Evolutionary conservation across 1,284 basidiomycete species (phyloP), one percentile per base, ranked within the genome.

Genomic region (Singerocomus rubriflavus): DNA sequence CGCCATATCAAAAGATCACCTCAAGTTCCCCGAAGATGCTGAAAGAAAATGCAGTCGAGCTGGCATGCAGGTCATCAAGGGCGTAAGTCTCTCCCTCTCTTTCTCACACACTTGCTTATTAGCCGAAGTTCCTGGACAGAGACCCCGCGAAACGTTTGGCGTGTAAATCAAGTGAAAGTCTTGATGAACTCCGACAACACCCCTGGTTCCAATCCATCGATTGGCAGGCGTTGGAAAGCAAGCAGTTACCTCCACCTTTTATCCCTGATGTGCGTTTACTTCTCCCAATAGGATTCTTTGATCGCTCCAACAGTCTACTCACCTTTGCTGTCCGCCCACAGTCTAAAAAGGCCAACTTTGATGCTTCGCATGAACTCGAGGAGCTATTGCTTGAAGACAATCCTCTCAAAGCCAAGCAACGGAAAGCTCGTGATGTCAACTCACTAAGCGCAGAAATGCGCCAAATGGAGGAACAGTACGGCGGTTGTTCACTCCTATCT

Each of bases 311-410:
- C 17, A 11, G 34, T 37, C n/a, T 51, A 26, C 37, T 42, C 47
- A 33, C 37, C 8, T 26, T 27, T 39, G 35, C 2, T 30, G 7
- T 32, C 26, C 16, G 16, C 17, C 29, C 17, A 26, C 67, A 97
- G 93, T 85, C 87, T 21, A 98, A 98, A 73, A 96, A 96, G 70
- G 93, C 96, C 17, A 98, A 99, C 70, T 99, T 98, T 68, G 96
- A 99, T 66, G 95, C 95, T n/a, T 97, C 96, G 13, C 95, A 98
- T 67, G 96, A 99, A 71, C 73, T 99, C 31, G 96, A 99, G 66
- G 96, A 99, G 72, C 74, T 99, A 35, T 69, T 99, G 32, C 73
- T 99, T 10, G 96, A 98, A 70, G 96, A 98, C 66, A 98, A 99
- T 65, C 96, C 96, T 42, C 76, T 98, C 48, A 98, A 98, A 69